These are phyloP conservation scores for Fusarium praegraminearum DNA, from an alignment of 2,329 filamentous ascomycete genomes.

Conservation along the genomic window DNA sequence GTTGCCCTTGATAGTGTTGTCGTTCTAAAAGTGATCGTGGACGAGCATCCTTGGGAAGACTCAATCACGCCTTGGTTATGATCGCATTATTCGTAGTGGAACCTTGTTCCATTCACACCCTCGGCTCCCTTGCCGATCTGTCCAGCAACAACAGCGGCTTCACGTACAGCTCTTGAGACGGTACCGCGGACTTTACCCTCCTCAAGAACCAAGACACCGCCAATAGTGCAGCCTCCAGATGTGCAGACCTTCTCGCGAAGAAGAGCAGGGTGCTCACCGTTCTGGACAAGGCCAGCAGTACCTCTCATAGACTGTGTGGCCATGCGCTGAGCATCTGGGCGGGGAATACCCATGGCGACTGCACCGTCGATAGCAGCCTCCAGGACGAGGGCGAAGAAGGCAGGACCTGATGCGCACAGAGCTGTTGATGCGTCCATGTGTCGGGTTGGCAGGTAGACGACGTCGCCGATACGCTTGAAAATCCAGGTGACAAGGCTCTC, in stretches of 20 bases:
- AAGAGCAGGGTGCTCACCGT: constrained; percentile 79
- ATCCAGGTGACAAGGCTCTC: constrained; percentile 77
- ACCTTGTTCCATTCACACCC: constrained; percentile 54
- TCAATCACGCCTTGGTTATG: constrained; percentile 7
- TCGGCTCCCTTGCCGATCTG: constrained; percentile 63
- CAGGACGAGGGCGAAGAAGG: constrained; percentile 80
- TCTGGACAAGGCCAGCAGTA: constrained; percentile 75
- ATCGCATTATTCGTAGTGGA: constrained; percentile 30
- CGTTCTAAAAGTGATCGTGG: background rate
- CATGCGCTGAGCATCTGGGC: constrained; percentile 80
- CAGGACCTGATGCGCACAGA: constrained; percentile 79
- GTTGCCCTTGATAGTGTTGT: background rate
- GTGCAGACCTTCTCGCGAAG: constrained; percentile 82
- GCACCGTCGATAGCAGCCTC: constrained; percentile 82
- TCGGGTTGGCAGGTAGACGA: constrained; percentile 73
- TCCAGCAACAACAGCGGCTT: constrained; percentile 77
- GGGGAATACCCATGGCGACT: constrained; percentile 81
- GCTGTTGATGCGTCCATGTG: constrained; percentile 81
- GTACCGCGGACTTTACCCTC: constrained; percentile 77
- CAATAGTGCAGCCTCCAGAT: constrained; percentile 82
- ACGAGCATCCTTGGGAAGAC: background rate
- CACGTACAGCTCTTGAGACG: constrained; percentile 75
- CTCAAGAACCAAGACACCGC: constrained; percentile 78
- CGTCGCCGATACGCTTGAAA: constrained; percentile 79
- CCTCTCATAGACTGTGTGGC: constrained; percentile 84